Percentiles rank a stretch among this genome's conserved stretches.
Evolutionary conservation across 2,329 filamentous ascomycete species (phyloP).

Genomic region (Ophiosphaerella korrae): DNA sequence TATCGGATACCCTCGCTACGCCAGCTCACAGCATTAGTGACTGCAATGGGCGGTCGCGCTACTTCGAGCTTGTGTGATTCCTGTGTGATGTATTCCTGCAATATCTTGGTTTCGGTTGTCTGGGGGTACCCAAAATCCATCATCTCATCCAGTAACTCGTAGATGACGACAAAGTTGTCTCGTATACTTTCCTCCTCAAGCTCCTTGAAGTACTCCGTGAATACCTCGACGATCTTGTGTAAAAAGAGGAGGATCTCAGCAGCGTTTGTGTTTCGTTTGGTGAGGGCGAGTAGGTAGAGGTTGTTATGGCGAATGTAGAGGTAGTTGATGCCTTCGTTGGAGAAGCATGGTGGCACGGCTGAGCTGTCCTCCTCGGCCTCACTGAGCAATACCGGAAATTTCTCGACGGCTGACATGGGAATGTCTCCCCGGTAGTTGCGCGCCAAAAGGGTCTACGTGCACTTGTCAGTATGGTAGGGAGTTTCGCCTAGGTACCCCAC

Average conservation of each 20-base stretch:
- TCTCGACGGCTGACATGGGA: conserved; percentile 98
- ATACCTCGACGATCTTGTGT: conserved; percentile 97
- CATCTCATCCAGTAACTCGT: conserved; percentile 98
- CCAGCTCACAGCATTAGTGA: conserved; percentile 98
- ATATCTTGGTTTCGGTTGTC: conserved; percentile 96
- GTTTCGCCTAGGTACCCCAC: conserved; percentile 27
- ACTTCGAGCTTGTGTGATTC: conserved; percentile 98
- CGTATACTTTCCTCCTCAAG: conserved; percentile 98
- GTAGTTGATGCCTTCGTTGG: conserved; percentile 98
- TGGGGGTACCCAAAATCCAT: conserved; percentile 99
- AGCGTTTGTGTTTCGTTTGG: conserved; percentile 98
- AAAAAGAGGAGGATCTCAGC: conserved; percentile 98
- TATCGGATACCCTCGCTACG: conserved; percentile 97
- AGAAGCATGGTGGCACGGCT: conserved; percentile 96
- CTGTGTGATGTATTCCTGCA: conserved; percentile 99
- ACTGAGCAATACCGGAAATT: conserved; percentile 92
- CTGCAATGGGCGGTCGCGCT: conserved; percentile 92
- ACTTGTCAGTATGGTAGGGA: conserved; percentile 35
- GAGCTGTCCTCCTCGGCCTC: conserved; percentile 99
- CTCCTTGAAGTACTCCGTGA: conserved; percentile 99
- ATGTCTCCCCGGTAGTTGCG: conserved; percentile 99
- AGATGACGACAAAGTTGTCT: conserved; percentile 99
- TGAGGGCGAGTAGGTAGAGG: conserved; percentile 95
- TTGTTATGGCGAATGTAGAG: conserved; percentile 99
- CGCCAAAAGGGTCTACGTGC: conserved; percentile 84